Base-by-base conservation (phyloP, 495 filamentous ascomycete species). In the Tuber aestivum region DNA sequence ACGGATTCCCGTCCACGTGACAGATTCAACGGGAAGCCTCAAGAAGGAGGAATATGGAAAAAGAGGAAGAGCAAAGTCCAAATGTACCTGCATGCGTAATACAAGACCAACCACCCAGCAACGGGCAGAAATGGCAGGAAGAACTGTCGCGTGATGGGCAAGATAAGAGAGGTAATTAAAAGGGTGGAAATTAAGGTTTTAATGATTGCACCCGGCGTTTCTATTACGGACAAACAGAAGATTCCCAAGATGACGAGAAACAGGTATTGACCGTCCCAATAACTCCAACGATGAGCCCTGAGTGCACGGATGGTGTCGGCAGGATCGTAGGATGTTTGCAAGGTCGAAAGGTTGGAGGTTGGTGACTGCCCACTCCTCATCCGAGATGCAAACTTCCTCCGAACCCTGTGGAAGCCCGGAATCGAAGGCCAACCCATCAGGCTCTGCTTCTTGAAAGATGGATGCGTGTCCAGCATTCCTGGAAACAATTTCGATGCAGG, bases 101-200 rank as follows among this genome's bases (percentile, higher is more conserved):
- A 97, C 77, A 97, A 92, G 42, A 97, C 84, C 35, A 97, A 86
- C 89, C 94, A 98, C 18, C 89, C 90, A 80, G 90, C 90, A 83
- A 97, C 92, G 3, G 94, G 92, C 70, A 97, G 86, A 73, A 93
- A 94, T 10, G 95, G 95, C 21, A 97, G 86, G 80, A 97, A 94
- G 85, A 97, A 97, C 82, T 98, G 95, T 72, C 93, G 87, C 5
- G 94, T 96, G 74, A 93, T 87, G 37, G 95, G 95, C 83, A 97
- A 86, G 37, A 94, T 85, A 32, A 97, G 88, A 18, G 92, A 88
- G 72, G 88, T 81, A 37, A 92, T 87, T 72, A 94, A 84, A 27
- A 90, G 84, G 0, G 91, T 87, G 45, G 92, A 87, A 70, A 90
- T 87, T 69, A 87, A 87, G 16, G 89, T 92, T 87, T 97, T 97